Base-by-base conservation (phyloP, 352 stramenopile species). In the Pythium aristosporum region DNA sequence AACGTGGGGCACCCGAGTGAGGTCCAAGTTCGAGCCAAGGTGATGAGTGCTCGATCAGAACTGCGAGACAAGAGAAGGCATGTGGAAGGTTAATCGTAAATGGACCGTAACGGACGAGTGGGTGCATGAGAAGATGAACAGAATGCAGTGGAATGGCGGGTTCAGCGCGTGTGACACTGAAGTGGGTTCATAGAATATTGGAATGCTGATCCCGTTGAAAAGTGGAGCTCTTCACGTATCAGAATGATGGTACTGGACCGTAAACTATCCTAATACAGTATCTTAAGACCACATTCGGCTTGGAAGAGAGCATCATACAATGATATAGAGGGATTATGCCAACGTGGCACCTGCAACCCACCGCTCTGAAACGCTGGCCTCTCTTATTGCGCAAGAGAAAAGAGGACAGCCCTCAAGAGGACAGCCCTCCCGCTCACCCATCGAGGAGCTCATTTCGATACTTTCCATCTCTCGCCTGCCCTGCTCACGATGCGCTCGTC, bases 211-310 rank as follows among this genome's bases (percentile, higher is more conserved):
- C 0, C 47, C 47, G 18, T n/a, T 18, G 21, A 5, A 43, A 46
- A 12, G n/a, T 44, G 50, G 34, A 47, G 20, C 51, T 58, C 16
- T 21, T 44, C 30, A 9, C 49, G 2, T 34, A 5, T 2, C 1
- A 23, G 51, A 58, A 58, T 58, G 51, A 58, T 48, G 20, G 34
- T 58, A 52, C 7, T 2, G 1, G 12, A 52, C 16, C 57, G 50
- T 42, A 34, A 64, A 49, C 47, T 28, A 42, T 21, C 25, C 21
- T 58, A 18, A 48, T 49, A 30, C 47, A 65, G 57, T 65, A n/a
- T 2, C 9, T 37, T 34, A 5, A 8, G 11, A 9, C 42, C 9
- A 21, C 0, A 16, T 37, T 25, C 16, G 9, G 9, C 37, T 32
- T 10, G 10, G 3, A 8, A 39, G 6, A 48, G 12, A 32, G 9